Conservation (phyloP, 2,329 filamentous ascomycete species). For the Aureobasidium vineae region DNA sequence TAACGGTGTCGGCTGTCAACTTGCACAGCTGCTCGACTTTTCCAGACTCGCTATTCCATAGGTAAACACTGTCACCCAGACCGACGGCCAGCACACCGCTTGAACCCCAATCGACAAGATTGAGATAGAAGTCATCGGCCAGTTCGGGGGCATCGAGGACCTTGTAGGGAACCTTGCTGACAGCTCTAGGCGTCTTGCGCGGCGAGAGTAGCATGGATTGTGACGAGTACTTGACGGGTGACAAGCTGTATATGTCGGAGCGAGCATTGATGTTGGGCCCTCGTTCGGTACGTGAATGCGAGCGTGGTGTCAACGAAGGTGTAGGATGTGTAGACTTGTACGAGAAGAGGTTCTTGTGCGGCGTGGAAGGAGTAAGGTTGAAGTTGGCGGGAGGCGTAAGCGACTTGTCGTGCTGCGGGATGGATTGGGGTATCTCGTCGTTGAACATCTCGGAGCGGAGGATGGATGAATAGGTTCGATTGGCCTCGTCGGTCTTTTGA, state of each 20-base stretch:
- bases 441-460: slow-evolving; percentile 92
- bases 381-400: slow-evolving; percentile 74
- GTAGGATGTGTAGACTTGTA: slow-evolving; percentile 79
- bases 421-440: slow-evolving; percentile 77
- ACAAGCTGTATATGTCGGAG: slow-evolving; percentile 93
- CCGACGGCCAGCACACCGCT: slow-evolving; percentile 93
- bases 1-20: slow-evolving; percentile 87
- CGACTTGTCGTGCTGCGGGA: slow-evolving; percentile 59
- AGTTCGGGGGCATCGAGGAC: slow-evolving; percentile 94
- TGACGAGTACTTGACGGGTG: slow-evolving; percentile 87
- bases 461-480: slow-evolving; percentile 84
- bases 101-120: slow-evolving; percentile 96
- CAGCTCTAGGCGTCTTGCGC: slow-evolving; percentile 79
- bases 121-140: slow-evolving; percentile 96
- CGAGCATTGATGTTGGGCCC: slow-evolving; percentile 84
- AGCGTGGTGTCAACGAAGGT: slow-evolving; percentile 72
- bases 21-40: slow-evolving; percentile 93
- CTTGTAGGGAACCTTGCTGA: slow-evolving; percentile 97
- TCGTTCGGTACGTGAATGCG: slow-evolving; percentile 67
- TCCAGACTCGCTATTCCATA: slow-evolving; percentile 94
- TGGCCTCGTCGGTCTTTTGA: slow-evolving; percentile 93
- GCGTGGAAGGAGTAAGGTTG: slow-evolving; percentile 83
- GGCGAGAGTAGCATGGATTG: slow-evolving; percentile 92
- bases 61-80: slow-evolving; percentile 88
- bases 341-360: slow-evolving; percentile 95